Evolutionary conservation across 2,329 filamentous ascomycete genomes (phyloP).

Genomic region (Nothomitra cinnamomea): DNA sequence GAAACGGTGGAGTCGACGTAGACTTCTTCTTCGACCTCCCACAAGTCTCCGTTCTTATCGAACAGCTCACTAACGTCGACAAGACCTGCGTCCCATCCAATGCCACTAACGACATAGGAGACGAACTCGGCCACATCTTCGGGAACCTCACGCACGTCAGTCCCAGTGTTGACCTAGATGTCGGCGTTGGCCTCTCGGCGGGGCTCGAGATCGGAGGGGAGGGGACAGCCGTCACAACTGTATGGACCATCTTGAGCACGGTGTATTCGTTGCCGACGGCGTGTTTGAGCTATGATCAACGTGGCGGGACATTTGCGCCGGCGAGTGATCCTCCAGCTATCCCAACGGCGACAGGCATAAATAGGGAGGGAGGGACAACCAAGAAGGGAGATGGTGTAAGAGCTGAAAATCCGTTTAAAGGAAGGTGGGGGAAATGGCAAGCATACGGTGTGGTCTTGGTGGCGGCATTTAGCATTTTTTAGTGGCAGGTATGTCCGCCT

Average conservation of each 20-base stretch:
- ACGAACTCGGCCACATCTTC: not conserved
- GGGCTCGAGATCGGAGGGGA: not conserved
- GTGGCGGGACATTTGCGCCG: too few species aligned
- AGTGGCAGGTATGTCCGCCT: too few species aligned
- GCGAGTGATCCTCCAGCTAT: too few species aligned
- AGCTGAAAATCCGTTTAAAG: too few species aligned
- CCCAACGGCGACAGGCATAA: too few species aligned
- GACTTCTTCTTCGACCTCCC: not conserved
- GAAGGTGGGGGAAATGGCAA: too few species aligned
- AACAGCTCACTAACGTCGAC: not conserved
- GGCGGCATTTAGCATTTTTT: too few species aligned
- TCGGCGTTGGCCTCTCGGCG: not conserved
- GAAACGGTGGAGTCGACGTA: not conserved
- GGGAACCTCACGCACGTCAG: not conserved
- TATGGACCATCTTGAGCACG: not conserved
- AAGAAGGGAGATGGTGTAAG: too few species aligned
- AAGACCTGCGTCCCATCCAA: not conserved
- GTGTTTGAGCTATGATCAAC: not conserved
- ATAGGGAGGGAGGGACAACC: too few species aligned
- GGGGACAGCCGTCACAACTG: not conserved
- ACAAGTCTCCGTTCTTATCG: not conserved
- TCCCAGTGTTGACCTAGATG: not conserved
- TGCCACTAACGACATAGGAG: not conserved
- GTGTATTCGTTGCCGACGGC: not conserved
- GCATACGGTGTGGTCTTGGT: too few species aligned